Evolutionary conservation across 345 rosid species (phyloP).

Genomic region (Arabidopsis arenosa): DNA sequence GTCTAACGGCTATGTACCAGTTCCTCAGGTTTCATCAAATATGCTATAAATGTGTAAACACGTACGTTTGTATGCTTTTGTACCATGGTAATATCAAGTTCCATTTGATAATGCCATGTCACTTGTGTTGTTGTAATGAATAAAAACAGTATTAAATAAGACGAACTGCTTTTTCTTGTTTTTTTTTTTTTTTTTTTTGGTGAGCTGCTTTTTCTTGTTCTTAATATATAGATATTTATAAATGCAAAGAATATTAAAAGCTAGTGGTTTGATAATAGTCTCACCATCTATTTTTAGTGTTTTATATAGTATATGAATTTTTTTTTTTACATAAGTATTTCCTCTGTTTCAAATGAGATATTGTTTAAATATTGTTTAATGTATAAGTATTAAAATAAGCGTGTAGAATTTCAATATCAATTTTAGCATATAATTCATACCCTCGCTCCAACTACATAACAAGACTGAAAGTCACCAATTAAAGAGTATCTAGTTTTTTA

Average conservation of each 20-base stretch:
- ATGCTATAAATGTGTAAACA: constrained; percentile 6
- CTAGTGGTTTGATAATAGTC: background rate
- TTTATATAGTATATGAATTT: background rate
- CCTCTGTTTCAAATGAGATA: background rate
- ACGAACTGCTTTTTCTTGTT: background rate
- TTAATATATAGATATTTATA: background rate
- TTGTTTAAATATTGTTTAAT: too few relatives aligned
- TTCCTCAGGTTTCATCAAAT: constrained; percentile 3
- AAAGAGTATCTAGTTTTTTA: background rate
- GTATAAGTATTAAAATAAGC: background rate
- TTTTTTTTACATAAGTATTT: background rate
- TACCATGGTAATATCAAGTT: constrained; percentile 17
- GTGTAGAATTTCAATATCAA: background rate
- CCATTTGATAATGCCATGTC: constrained; percentile 7
- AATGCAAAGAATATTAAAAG: too few relatives aligned
- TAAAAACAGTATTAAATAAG: background rate
- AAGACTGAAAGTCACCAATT: background rate
- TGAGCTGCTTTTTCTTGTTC: background rate
- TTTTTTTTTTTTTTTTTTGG: too few relatives aligned
- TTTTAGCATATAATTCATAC: background rate
- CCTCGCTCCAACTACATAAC: too few relatives aligned
- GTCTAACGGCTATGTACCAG: constrained; percentile 17
- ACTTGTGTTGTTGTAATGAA: constrained; percentile 4
- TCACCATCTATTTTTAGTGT: background rate
- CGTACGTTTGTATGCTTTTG: constrained; percentile 8